Evolutionary conservation across 305 asterid species (phyloP).

Genomic region (Fraxinus velutina): DNA sequence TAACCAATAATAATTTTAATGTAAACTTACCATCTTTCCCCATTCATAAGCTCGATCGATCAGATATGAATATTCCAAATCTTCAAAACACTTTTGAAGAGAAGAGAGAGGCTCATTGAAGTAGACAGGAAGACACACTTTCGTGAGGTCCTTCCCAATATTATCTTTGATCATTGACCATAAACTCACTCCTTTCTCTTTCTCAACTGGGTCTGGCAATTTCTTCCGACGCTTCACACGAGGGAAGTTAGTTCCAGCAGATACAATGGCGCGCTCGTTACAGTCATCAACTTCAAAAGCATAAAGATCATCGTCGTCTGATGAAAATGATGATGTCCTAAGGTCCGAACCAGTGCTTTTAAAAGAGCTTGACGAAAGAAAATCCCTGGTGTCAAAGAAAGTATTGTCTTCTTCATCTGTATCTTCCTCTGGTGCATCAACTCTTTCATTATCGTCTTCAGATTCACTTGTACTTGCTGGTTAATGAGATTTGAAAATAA

Average conservation of each 20-base stretch:
- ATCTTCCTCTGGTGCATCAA: constrained; percentile 27
- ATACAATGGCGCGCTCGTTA: constrained; percentile 13
- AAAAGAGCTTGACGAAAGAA: constrained; percentile 32
- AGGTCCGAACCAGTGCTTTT: constrained; percentile 22
- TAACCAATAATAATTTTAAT: not conserved
- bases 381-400: constrained; percentile 31
- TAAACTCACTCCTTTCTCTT: constrained; percentile 36
- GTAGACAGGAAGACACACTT: constrained; percentile 36
- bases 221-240: constrained; percentile 28
- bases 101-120: constrained; percentile 39
- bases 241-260: constrained; percentile 27
- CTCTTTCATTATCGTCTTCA: constrained; percentile 31
- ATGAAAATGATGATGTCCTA: constrained; percentile 22
- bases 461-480: constrained; percentile 28
- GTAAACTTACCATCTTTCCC: constrained; percentile 30
- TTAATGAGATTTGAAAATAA: not conserved
- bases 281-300: constrained; percentile 23
- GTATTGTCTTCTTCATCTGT: constrained; percentile 30
- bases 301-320: constrained; percentile 25
- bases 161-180: constrained; percentile 42
- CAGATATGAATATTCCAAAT: constrained; percentile 37
- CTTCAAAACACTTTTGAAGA: constrained; percentile 37
- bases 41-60: constrained; percentile 37
- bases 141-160: constrained; percentile 36
- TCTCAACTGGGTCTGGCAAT: constrained; percentile 33